A percentile compares a stretch with the other conserved stretches of the same genome.
Conservation (phyloP, 345 rosid genomes). For the Zanthoxylum bungeanum region DNA sequence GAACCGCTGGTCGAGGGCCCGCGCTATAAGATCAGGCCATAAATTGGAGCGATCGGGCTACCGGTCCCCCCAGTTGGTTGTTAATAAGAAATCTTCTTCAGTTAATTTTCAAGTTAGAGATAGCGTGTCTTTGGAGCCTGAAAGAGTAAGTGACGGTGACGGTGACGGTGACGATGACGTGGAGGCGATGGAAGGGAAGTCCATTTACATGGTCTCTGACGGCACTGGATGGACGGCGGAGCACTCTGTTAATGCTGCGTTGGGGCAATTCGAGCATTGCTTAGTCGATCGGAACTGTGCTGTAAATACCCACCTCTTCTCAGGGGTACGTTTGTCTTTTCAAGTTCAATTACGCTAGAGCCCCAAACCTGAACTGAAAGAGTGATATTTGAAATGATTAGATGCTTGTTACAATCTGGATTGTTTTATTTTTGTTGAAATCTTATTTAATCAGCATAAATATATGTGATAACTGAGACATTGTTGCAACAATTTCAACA, state of each 20-base stretch:
- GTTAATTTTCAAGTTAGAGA: slow-evolving; percentile 15
- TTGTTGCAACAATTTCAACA: background rate
- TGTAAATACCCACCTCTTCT: slow-evolving; percentile 84
- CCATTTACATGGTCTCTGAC: slow-evolving; percentile 85
- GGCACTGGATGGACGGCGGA: slow-evolving; percentile 98
- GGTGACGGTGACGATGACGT: slow-evolving; percentile 29
- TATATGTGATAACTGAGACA: background rate
- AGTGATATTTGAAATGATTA: background rate
- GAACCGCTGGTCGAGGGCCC: slow-evolving; percentile 85
- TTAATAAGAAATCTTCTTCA: slow-evolving; percentile 14
- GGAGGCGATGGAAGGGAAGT: slow-evolving; percentile 40
- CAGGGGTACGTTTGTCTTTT: slow-evolving; percentile 59
- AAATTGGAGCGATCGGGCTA: slow-evolving; percentile 51
- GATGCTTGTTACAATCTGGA: background rate
- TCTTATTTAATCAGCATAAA: background rate
- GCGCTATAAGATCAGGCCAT: slow-evolving; percentile 61
- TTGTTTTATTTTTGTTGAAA: background rate
- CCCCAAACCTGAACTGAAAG: no score
- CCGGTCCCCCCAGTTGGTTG: slow-evolving; percentile 13
- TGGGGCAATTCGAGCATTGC: slow-evolving; percentile 89
- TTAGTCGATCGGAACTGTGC: slow-evolving; percentile 88
- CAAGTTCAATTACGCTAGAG: no score
- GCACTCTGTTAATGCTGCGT: slow-evolving; percentile 78
- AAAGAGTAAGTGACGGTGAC: slow-evolving; percentile 18
- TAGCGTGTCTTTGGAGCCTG: slow-evolving; percentile 22